phyloP scores from a whole-genome alignment of 306 rosid genomes.

The Purshia tridentata region DNA sequence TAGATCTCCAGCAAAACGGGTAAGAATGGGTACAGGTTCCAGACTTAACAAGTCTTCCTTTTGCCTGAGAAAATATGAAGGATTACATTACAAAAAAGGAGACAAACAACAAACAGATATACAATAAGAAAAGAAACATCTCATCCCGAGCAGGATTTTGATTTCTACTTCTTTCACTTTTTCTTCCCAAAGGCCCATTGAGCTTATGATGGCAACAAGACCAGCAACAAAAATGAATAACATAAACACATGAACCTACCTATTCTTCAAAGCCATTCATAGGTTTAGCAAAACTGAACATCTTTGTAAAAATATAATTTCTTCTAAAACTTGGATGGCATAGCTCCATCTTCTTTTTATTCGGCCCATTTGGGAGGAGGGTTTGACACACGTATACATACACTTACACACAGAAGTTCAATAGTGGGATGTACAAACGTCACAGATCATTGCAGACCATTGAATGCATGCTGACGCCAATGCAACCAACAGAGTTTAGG shows the following conservation, averaged over 20 bases:
- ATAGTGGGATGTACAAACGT: not conserved
- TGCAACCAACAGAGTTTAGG: not conserved
- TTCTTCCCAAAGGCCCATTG: too few species aligned
- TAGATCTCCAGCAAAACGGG: conserved; percentile 91
- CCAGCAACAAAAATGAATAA: not conserved
- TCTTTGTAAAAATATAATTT: not conserved
- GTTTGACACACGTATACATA: not conserved
- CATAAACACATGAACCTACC: not conserved
- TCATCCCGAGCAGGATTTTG: not conserved
- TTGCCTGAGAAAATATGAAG: conserved; percentile 56
- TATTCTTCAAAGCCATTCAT: not conserved
- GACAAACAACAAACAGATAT: not conserved
- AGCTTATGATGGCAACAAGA: not conserved
- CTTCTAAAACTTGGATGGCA: not conserved
- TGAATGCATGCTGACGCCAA: not conserved
- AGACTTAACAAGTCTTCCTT: conserved; percentile 75
- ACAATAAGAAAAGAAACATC: conserved; percentile 6
- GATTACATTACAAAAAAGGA: conserved; percentile 11
- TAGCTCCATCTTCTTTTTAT: not conserved
- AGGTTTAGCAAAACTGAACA: not conserved
- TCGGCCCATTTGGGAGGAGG: too few species aligned
- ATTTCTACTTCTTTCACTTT: not conserved
- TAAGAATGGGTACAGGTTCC: conserved; percentile 86
- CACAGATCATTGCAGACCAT: not conserved
- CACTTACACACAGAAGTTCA: not conserved